Base-by-base conservation (phyloP, 164 flowering plant species). In the Vitis cinerea region DNA sequence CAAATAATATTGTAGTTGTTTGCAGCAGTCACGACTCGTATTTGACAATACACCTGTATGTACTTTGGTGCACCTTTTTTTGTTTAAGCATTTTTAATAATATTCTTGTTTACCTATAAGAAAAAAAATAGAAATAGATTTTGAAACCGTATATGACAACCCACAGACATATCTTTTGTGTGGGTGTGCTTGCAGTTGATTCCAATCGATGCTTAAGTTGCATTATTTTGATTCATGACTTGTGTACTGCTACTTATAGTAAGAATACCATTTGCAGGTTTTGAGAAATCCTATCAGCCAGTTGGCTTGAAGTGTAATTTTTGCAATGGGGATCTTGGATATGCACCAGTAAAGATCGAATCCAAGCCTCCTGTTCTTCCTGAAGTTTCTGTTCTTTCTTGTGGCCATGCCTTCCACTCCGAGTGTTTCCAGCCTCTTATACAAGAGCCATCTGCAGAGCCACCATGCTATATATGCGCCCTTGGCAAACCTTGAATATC, bases 321-420 rank as follows among this genome's bases (percentile, higher is more conserved):
- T n/a, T 75, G 74, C 10, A 50, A 17, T 5, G 13, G 3, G 10
- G 71, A 69, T 56, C 50, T 75, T 11, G 50, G 63, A 55, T 12
- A 23, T 61, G 16, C 68, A 19, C 58, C 69, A n/a, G 3, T 10
- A 31, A 70, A 19, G 0, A 0, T 0, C 1, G 68, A 47, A 30
- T 9, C 10, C 1, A 37, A 30, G 31, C 14, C 10, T 48, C 2
- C n/a, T 30, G 31, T 27, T 12, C 49, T 55, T 30, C 44, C 67
- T 4, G 63, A 55, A 0, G 73, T 55, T 49, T 50, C 74, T 50
- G 63, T 75, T 54, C 64, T 75, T 31, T 17, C 66, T 12, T 75
- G 78, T 15, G 78, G 78, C 8, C 78, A 75, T 62, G 67, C 13
- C 44, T 75, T 60, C 19, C 78, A 75, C 56, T n/a, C 49, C 10